Evolutionary conservation across 805 yeast genomes (phyloP).

Genomic region (Isabelozyma gotoi): DNA sequence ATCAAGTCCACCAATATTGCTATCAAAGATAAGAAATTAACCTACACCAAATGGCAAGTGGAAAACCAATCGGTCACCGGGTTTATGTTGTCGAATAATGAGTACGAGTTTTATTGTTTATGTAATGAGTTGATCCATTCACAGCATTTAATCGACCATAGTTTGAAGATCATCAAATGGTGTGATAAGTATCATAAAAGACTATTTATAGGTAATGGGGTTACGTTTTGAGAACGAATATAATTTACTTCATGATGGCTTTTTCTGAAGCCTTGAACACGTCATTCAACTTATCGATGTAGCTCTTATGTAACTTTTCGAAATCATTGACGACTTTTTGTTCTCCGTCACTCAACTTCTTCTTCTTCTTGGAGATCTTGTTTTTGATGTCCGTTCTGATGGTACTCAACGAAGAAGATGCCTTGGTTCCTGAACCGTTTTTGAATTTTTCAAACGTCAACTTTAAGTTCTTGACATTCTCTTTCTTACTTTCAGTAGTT

Average conservation of each 20-base stretch:
- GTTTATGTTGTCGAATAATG: slow-evolving; percentile 34
- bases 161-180: slow-evolving; percentile 71
- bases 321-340: slow-evolving; percentile 56
- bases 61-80: slow-evolving; percentile 22
- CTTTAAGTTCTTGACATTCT: slow-evolving; percentile 60
- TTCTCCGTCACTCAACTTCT: slow-evolving; percentile 55
- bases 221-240: slow-evolving; percentile 36
- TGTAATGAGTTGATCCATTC: slow-evolving; percentile 50
- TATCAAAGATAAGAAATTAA: slow-evolving; percentile 39
- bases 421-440: slow-evolving; percentile 42
- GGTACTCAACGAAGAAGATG: slow-evolving; percentile 46
- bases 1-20: slow-evolving; percentile 17
- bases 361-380: slow-evolving; percentile 49
- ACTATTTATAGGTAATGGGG: slow-evolving; percentile 74
- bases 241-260: slow-evolving; percentile 34
- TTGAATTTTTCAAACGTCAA: slow-evolving; percentile 63
- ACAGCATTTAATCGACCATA: slow-evolving; percentile 57
- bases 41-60: slow-evolving; percentile 45
- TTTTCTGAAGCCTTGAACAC: slow-evolving; percentile 58
- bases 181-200: slow-evolving; percentile 68
- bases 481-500: slow-evolving; percentile 64
- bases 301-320: slow-evolving; percentile 70
- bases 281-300: slow-evolving; percentile 55
- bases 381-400: slow-evolving; percentile 54
- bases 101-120: slow-evolving; percentile 38